Conservation (phyloP, 2,329 filamentous ascomycete genomes). For the Pseudogymnoascus verrucosus region DNA sequence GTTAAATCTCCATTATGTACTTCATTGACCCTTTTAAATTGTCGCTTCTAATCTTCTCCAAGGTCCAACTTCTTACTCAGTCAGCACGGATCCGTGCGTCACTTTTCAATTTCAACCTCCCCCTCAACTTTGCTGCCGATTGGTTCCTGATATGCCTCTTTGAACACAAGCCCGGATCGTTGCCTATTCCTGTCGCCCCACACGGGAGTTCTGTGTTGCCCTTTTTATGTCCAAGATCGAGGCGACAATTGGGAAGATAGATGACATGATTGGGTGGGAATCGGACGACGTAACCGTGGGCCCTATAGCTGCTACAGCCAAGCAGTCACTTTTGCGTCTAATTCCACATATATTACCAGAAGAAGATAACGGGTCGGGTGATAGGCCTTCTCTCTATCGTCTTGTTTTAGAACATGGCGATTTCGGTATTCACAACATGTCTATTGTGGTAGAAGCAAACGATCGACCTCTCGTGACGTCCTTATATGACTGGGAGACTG, state of each 20-base stretch:
- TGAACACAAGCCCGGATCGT: constrained; percentile 18
- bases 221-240: constrained; percentile 22
- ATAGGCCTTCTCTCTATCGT: constrained; percentile 21
- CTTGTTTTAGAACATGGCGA: constrained; percentile 30
- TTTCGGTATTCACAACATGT: constrained; percentile 30
- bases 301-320: constrained; percentile 16
- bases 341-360: constrained; percentile 19
- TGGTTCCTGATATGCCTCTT: constrained; percentile 23
- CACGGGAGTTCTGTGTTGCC: constrained; percentile 15
- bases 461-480: constrained; percentile 22
- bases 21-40: neutral
- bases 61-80: neutral
- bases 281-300: constrained; percentile 15
- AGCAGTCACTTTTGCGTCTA: constrained; percentile 23
- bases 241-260: constrained; percentile 20
- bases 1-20: neutral
- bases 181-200: constrained; percentile 22
- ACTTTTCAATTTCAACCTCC: neutral
- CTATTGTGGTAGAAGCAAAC: constrained; percentile 17
- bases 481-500: constrained; percentile 26
- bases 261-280: constrained; percentile 23
- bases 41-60: neutral
- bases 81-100: neutral
- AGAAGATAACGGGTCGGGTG: constrained; percentile 4
- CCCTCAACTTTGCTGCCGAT: neutral